phyloP scores from a whole-genome alignment of 140 eudicot species.

The Bidens hawaiensis region DNA sequence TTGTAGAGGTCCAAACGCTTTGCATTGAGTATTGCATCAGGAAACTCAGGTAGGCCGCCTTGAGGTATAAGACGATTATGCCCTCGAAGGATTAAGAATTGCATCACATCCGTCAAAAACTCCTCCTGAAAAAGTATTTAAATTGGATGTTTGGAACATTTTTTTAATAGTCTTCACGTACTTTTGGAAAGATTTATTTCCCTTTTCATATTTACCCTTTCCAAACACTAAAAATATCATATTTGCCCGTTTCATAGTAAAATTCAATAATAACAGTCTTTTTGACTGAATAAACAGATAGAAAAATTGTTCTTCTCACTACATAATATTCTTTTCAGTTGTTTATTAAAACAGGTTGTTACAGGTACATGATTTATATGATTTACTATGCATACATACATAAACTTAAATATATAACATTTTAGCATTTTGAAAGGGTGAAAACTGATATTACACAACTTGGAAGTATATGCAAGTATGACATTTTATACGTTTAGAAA shows the following conservation, averaged over 20 bases:
- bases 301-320: neutral
- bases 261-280: too few relatives aligned
- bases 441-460: neutral
- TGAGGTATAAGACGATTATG: slow-evolving; percentile 98
- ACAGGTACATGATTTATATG: neutral
- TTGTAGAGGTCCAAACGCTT: slow-evolving; percentile 92
- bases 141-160: neutral
- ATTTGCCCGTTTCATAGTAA: neutral
- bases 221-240: neutral
- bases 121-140: slow-evolving; percentile 63
- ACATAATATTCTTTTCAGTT: neutral
- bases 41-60: slow-evolving; percentile 98
- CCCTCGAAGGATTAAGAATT: slow-evolving; percentile 88
- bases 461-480: neutral
- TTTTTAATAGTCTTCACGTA: too few relatives aligned
- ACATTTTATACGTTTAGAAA: neutral
- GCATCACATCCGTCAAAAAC: slow-evolving; percentile 93
- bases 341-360: neutral
- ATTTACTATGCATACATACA: too few relatives aligned
- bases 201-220: neutral
- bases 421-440: neutral
- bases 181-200: too few relatives aligned
- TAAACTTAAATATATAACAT: too few relatives aligned
- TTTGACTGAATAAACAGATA: neutral
- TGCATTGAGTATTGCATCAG: slow-evolving; percentile 97